These are phyloP conservation scores for Clitocybe nebularis DNA, from an alignment of 1,284 basidiomycete genomes.

Conservation along the genomic window DNA sequence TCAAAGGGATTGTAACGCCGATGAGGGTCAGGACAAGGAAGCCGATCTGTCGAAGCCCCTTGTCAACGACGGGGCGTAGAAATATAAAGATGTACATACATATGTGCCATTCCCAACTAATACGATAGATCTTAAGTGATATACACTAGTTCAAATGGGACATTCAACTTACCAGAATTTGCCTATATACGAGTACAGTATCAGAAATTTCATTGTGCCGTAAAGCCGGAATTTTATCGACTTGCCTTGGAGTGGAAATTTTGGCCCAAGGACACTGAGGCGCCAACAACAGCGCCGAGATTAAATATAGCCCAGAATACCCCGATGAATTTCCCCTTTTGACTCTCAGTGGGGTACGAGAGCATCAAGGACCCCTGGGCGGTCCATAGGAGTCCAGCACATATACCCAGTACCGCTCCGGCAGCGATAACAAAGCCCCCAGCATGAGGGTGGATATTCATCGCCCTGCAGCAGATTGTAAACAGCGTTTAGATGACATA, in stretches of 20 bases:
- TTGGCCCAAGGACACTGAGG: conserved; percentile 57
- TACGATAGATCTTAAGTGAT: neutral
- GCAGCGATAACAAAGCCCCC: conserved; percentile 69
- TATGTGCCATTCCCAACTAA: conserved; percentile 59
- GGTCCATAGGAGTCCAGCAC: conserved; percentile 82
- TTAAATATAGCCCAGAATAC: conserved; percentile 80
- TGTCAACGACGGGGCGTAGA: neutral
- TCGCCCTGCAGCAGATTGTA: conserved; percentile 35
- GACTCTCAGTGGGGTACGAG: conserved; percentile 71
- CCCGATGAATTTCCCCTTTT: conserved; percentile 79
- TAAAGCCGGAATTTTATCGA: conserved; percentile 2
- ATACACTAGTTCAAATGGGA: neutral
- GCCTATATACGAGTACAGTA: conserved; percentile 15
- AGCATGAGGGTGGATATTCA: conserved; percentile 62
- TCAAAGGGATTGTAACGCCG: conserved; percentile 57
- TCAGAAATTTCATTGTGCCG: neutral
- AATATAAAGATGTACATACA: conserved; percentile 29
- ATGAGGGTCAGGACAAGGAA: conserved; percentile 68
- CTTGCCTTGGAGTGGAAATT: conserved; percentile 48
- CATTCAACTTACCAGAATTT: conserved; percentile 25
- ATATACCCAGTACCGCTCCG: conserved; percentile 79
- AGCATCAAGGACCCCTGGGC: conserved; percentile 84
- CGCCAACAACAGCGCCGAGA: conserved; percentile 66
- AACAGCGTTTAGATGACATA: neutral
- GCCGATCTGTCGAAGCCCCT: conserved; percentile 47